phyloP scores from a whole-genome alignment of 2,329 filamentous ascomycete genomes.

The Arthrinium phaeospermum region DNA sequence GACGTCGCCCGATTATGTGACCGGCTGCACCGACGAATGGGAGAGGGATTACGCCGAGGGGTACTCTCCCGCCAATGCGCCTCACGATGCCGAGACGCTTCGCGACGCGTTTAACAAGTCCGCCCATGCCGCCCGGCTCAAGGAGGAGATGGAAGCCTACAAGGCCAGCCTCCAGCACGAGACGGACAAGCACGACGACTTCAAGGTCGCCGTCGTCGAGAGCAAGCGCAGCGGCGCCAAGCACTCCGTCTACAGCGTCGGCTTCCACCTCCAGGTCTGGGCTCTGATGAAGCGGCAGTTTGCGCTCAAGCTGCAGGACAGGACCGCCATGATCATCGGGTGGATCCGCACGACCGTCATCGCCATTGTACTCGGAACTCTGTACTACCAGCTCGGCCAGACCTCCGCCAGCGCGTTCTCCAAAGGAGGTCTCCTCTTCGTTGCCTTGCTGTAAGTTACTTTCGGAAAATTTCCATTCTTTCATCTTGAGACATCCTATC shows the following conservation, averaged over 20 bases:
- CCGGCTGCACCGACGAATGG: slow-evolving; percentile 82
- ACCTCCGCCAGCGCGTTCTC: slow-evolving; percentile 76
- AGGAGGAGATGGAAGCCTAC: slow-evolving; percentile 73
- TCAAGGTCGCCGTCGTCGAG: slow-evolving; percentile 75
- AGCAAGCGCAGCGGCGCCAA: slow-evolving; percentile 78
- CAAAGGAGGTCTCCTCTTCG: slow-evolving; percentile 81
- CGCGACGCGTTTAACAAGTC: slow-evolving; percentile 74
- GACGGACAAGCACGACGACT: slow-evolving; percentile 74
- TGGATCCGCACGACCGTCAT: slow-evolving; percentile 74
- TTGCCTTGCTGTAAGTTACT: slow-evolving; percentile 61
- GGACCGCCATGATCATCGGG: slow-evolving; percentile 74
- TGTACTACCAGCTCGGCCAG: slow-evolving; percentile 74
- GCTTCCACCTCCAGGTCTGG: slow-evolving; percentile 83
- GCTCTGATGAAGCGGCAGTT: slow-evolving; percentile 85
- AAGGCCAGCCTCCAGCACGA: slow-evolving; percentile 67
- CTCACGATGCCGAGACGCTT: slow-evolving; percentile 70
- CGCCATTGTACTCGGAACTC: slow-evolving; percentile 75
- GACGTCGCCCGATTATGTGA: slow-evolving; percentile 82
- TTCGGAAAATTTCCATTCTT: too few species aligned
- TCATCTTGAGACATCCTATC: too few species aligned
- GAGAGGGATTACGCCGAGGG: slow-evolving; percentile 78
- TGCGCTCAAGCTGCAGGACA: slow-evolving; percentile 84
- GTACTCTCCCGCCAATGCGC: slow-evolving; percentile 68
- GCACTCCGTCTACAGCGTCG: slow-evolving; percentile 81
- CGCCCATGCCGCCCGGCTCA: slow-evolving; percentile 58